phyloP scores from a whole-genome alignment of 73 alveolate genomes.

The Loxodes magnus region DNA sequence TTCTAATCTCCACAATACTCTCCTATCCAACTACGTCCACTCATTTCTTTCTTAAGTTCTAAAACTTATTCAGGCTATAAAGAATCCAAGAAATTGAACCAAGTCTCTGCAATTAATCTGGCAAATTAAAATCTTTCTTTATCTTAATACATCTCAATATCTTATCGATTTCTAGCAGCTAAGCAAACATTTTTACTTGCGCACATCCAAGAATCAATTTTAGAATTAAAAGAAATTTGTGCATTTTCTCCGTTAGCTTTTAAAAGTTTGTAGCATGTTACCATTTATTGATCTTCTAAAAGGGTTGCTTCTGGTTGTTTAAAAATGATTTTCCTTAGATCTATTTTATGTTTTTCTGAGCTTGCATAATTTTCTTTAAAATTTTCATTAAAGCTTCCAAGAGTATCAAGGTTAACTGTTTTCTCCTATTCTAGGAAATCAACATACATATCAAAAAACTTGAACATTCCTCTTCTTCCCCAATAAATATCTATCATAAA shows the following conservation, averaged over 20 bases:
- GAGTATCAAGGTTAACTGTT: constrained; percentile 1
- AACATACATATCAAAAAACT: constrained; percentile 42
- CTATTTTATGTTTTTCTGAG: constrained; percentile 8
- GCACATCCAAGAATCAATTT: constrained; percentile 74
- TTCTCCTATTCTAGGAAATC: neutral
- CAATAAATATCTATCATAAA: neutral
- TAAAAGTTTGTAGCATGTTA: constrained; percentile 59
- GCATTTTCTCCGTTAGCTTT: constrained; percentile 95
- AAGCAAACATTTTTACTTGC: constrained; percentile 80
- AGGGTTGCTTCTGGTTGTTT: constrained; percentile 21
- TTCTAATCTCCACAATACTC: constrained; percentile 88
- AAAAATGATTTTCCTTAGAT: constrained; percentile 17
- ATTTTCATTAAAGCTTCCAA: constrained; percentile 17
- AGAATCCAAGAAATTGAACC: constrained; percentile 65
- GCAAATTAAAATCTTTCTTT: constrained; percentile 75
- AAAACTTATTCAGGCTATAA: constrained; percentile 45
- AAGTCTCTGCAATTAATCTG: constrained; percentile 63
- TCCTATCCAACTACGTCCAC: constrained; percentile 75
- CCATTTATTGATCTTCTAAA: constrained; percentile 34
- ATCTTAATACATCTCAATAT: constrained; percentile 21
- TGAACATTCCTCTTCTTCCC: constrained; percentile 52
- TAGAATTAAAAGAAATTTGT: constrained; percentile 53
- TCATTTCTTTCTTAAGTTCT: constrained; percentile 48
- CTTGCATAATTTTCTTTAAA: constrained; percentile 10
- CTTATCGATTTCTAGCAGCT: constrained; percentile 50